These are phyloP conservation scores for Wickerhamomyces alni DNA, from an alignment of 805 yeast species.

Conservation along the genomic window DNA sequence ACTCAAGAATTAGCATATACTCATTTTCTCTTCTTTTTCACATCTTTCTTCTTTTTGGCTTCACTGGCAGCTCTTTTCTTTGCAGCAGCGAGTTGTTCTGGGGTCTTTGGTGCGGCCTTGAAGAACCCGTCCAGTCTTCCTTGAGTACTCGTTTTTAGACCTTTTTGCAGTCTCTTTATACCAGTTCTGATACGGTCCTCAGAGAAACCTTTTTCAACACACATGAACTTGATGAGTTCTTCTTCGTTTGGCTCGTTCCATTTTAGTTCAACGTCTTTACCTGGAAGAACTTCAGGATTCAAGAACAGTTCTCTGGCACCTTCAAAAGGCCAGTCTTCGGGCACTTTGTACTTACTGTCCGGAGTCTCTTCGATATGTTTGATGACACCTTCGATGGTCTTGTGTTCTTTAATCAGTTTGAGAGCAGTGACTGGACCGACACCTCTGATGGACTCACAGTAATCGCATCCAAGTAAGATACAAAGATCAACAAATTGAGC, in stretches of 20 bases:
- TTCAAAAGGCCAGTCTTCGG: slow-evolving; percentile 90
- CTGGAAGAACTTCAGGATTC: slow-evolving; percentile 71
- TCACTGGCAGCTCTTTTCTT: slow-evolving; percentile 23
- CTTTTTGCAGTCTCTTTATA: slow-evolving; percentile 78
- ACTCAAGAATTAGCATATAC: too few species aligned
- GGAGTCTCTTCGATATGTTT: slow-evolving; percentile 45
- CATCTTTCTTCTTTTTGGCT: slow-evolving; percentile 22
- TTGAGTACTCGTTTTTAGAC: slow-evolving; percentile 78
- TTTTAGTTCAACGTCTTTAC: slow-evolving; percentile 59
- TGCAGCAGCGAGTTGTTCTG: slow-evolving; percentile 32
- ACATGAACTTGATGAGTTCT: slow-evolving; percentile 78
- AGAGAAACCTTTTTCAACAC: slow-evolving; percentile 81
- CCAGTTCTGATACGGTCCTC: slow-evolving; percentile 91
- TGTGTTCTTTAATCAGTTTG: slow-evolving; percentile 82
- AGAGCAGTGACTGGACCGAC: slow-evolving; percentile 94
- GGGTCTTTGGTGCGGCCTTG: slow-evolving; percentile 53
- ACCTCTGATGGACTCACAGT: slow-evolving; percentile 91
- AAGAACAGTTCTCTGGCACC: slow-evolving; percentile 83
- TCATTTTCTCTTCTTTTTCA: slow-evolving; percentile 18
- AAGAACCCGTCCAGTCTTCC: slow-evolving; percentile 93
- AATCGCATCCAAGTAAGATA: slow-evolving; percentile 93
- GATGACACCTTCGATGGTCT: slow-evolving; percentile 72
- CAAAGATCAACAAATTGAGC: slow-evolving; percentile 85
- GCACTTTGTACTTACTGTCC: slow-evolving; percentile 70
- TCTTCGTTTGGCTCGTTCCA: slow-evolving; percentile 89